These are phyloP conservation scores for Mucor plumbeus DNA, from an alignment of 371 early-diverging fungal species.

Conservation along the genomic window DNA sequence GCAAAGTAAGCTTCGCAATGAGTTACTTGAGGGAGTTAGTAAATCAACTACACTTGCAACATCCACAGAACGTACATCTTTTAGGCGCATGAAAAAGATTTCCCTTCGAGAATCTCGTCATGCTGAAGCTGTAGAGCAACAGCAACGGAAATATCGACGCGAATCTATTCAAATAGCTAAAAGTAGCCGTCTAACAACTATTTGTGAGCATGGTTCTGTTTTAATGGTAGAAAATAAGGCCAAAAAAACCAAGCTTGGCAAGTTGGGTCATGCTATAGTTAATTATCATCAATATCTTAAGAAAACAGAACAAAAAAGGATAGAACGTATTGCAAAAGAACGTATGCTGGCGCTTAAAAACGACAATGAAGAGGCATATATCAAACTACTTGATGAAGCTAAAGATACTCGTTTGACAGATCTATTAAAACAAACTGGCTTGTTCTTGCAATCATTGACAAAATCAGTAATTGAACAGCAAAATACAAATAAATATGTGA, in stretches of 20 bases:
- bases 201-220: constrained; percentile 79
- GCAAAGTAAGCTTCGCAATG: constrained; percentile 80
- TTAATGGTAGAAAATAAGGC: constrained; percentile 52
- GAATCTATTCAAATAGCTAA: constrained; percentile 78
- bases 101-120: constrained; percentile 85
- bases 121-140: constrained; percentile 88
- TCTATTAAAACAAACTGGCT: constrained; percentile 87
- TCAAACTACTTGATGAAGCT: constrained; percentile 91
- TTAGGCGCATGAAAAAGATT: constrained; percentile 88
- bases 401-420: constrained; percentile 98
- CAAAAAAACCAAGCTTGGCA: constrained; percentile 62
- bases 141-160: constrained; percentile 85
- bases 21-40: constrained; percentile 69
- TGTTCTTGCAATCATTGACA: constrained; percentile 82
- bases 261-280: constrained; percentile 78
- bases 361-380: constrained; percentile 96
- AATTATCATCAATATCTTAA: constrained; percentile 84
- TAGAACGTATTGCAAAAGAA: constrained; percentile 85
- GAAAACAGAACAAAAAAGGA: constrained; percentile 89
- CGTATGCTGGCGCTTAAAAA: constrained; percentile 94
- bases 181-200: constrained; percentile 77
- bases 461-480: constrained; percentile 77
- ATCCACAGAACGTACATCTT: constrained; percentile 75
- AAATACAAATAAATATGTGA: constrained; percentile 51
- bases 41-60: constrained; percentile 78